A percentile compares a stretch with the other conserved stretches of the same genome.
phyloP scores from a whole-genome alignment of 805 yeast genomes.

The Ogataea saltuana region DNA sequence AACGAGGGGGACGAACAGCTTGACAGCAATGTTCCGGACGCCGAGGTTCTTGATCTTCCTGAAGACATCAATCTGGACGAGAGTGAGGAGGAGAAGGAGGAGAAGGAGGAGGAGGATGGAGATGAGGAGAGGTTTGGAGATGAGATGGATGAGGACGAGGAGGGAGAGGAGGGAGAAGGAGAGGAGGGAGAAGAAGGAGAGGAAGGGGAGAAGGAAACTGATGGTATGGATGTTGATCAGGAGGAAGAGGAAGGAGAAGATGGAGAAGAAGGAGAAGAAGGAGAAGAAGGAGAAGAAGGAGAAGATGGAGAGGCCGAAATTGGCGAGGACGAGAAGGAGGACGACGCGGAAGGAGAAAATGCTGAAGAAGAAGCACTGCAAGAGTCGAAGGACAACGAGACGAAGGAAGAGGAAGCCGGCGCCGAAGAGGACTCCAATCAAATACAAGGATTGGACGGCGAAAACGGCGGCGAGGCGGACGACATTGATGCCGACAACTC shows the following conservation, averaged over 20 bases:
- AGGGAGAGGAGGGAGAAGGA: slow-evolving; percentile 40
- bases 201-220: slow-evolving; percentile 13
- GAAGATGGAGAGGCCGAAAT: slow-evolving; percentile 31
- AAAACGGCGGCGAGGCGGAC: slow-evolving; percentile 35
- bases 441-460: slow-evolving; percentile 21
- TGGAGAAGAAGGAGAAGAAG: slow-evolving; percentile 23
- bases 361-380: slow-evolving; percentile 29
- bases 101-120: slow-evolving; percentile 36
- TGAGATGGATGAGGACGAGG: slow-evolving; percentile 61
- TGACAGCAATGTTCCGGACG: slow-evolving; percentile 76
- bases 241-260: slow-evolving; percentile 31
- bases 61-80: slow-evolving; percentile 89
- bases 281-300: slow-evolving; percentile 29
- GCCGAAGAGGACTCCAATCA: slow-evolving; percentile 27
- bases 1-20: slow-evolving; percentile 68
- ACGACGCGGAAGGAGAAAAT: slow-evolving; percentile 25
- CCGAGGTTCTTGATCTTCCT: slow-evolving; percentile 85
- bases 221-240: slow-evolving; percentile 27
- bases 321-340: slow-evolving; percentile 34
- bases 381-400: slow-evolving; percentile 24
- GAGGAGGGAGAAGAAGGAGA: slow-evolving; percentile 24
- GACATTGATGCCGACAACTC: slow-evolving; percentile 36
- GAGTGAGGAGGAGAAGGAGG: slow-evolving; percentile 60
- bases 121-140: slow-evolving; percentile 57
- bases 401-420: slow-evolving; percentile 29